Conservation (phyloP, 331 rosid genomes). For the Pyrus hybrid region DNA sequence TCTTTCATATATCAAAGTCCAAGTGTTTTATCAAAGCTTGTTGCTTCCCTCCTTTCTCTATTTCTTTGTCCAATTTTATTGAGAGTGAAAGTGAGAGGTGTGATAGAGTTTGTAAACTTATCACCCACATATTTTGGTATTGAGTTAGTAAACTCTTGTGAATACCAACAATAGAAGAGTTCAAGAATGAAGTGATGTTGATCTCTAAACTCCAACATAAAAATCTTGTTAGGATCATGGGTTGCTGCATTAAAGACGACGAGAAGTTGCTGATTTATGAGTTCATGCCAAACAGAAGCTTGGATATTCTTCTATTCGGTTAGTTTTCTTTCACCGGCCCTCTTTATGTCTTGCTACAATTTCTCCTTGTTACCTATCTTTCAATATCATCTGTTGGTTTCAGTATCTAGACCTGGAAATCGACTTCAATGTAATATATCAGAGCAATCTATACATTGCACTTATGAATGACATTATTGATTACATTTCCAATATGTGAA, state of each 20-base stretch:
- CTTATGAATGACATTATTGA: background rate
- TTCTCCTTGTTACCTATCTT: background rate
- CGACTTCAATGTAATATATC: background rate
- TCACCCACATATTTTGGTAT: too few species aligned
- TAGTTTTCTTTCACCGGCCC: background rate
- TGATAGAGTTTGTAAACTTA: too few species aligned
- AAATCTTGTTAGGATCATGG: conserved; percentile 33
- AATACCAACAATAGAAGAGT: conserved; percentile 35
- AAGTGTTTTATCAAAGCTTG: too few species aligned
- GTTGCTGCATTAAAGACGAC: conserved; percentile 23
- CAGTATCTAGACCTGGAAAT: background rate
- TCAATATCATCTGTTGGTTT: too few species aligned
- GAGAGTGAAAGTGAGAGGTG: too few species aligned
- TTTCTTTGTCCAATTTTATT: too few species aligned
- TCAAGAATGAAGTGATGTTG: conserved; percentile 28
- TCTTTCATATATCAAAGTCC: too few species aligned
- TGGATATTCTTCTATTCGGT: conserved; percentile 34
- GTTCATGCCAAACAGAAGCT: conserved; percentile 36
- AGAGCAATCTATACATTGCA: background rate
- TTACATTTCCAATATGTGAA: background rate
- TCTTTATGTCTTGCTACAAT: background rate
- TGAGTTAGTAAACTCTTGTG: too few species aligned
- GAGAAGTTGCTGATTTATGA: conserved; percentile 39
- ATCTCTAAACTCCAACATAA: conserved; percentile 32
- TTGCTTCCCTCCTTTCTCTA: too few species aligned